Evolutionary conservation across 225 moss, liverwort and hornwort species (phyloP), one percentile per base, ranked within the genome.

Genomic region (Physcomitrium patens): DNA sequence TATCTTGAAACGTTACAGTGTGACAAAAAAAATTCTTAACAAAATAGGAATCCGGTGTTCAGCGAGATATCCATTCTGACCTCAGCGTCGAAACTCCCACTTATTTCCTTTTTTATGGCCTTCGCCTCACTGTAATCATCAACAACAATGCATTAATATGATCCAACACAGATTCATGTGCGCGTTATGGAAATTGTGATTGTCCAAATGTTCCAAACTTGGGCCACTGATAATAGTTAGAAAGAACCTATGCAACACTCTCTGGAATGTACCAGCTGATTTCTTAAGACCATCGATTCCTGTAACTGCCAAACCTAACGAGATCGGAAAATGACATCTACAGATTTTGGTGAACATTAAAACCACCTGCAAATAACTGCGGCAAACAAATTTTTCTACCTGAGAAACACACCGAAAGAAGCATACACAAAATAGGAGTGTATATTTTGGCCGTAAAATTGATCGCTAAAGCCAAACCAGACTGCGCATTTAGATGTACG

Each of bases 81-180:
- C 67, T 81, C 31, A 0, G 79, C 74, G 1, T 77, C 3, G 0
- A 3, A 3, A 37, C 4, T 37, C 31, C 31, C 5, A 37, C 31
- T 37, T 4, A 48, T 75, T 45, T 73, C 50, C 26, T 16, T 16
- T 50, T 63, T 74, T n/a, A 23, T 9, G 45, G 9, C 28, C 18
- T 60, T 71, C 47, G 63, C 55, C 37, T 79, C 84, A 50, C 74
- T 84, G 17, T 37, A 7, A 7, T 7, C 48, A 79, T 60, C 0
- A 22, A 1, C 51, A 24, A 18, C 41, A 59, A 11, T 2, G 8
- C 43, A 0, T 57, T 43, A 62, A 0, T 56, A n/a, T 10, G 3
- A 55, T 20, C 27, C 23, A 31, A 37, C 31, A 37, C 31, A 3
- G 7, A 7, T 37, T 4, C 31, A 1, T 37, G 7, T 37, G 24